These are phyloP conservation scores for Entomortierella chlamydospora DNA, from an alignment of 192 early-diverging fungal species.

Conservation along the genomic window DNA sequence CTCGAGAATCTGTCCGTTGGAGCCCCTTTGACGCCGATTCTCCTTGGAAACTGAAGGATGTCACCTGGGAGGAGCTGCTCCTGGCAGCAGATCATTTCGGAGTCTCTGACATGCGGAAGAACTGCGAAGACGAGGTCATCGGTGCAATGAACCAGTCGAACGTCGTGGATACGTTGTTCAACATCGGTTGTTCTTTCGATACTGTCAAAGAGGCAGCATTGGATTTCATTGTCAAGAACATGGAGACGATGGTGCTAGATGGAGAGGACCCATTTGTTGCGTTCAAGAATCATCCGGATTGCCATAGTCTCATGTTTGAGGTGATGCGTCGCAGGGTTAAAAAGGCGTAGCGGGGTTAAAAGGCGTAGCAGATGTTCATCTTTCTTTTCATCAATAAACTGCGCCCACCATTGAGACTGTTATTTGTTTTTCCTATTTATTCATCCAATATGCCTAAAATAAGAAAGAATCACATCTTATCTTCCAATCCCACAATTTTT, in stretches of 20 bases:
- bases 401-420: too few species aligned
- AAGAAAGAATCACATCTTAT: too few species aligned
- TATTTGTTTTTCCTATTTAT: too few species aligned
- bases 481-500: too few species aligned
- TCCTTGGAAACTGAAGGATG: conserved; percentile 14
- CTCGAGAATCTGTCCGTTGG: neutral
- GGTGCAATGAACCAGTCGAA: neutral
- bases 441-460: too few species aligned
- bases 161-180: conserved; percentile 1
- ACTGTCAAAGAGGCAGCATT: conserved; percentile 5
- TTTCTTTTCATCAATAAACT: too few species aligned
- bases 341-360: neutral
- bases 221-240: conserved; percentile 10
- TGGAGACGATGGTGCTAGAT: neutral
- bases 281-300: conserved; percentile 17
- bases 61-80: conserved; percentile 8
- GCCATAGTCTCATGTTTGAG: conserved; percentile 10
- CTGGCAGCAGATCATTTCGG: conserved; percentile 5
- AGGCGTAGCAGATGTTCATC: too few species aligned
- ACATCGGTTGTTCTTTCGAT: neutral
- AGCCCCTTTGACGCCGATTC: neutral
- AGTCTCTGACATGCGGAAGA: conserved; percentile 1
- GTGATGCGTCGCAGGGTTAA: conserved; percentile 13
- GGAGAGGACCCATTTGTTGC: conserved; percentile 9
- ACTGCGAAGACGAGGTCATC: neutral